These are phyloP conservation scores for Spencermartinsiella ligniputridi DNA, from an alignment of 1,139 yeast species.

Conservation along the genomic window DNA sequence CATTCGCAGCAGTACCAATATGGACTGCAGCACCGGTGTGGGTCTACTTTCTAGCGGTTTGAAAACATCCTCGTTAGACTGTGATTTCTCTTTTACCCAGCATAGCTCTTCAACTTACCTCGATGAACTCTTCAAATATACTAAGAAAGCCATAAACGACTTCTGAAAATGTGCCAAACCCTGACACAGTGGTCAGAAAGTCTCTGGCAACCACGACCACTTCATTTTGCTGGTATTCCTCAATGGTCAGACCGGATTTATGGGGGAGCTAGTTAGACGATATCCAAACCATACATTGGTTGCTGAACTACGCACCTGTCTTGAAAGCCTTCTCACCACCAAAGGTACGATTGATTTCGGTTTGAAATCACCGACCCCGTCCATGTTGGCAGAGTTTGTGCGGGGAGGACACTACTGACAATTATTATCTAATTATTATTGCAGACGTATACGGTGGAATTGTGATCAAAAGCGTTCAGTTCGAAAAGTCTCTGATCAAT, in stretches of 20 bases:
- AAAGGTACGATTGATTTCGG: conserved; percentile 14
- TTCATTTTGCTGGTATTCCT: conserved; percentile 25
- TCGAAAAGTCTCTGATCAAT: no score
- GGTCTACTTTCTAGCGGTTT: conserved; percentile 28
- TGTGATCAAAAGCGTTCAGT: no score
- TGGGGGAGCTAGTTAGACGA: conserved; percentile 24
- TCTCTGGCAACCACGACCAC: conserved; percentile 20
- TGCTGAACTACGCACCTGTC: conserved; percentile 13
- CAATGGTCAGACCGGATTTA: conserved; percentile 23
- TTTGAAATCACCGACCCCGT: conserved; percentile 7
- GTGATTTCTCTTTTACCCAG: background rate
- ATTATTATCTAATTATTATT: no score
- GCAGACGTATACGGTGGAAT: no score
- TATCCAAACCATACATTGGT: background rate
- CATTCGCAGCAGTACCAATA: conserved; percentile 30
- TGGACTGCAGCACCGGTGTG: conserved; percentile 25
- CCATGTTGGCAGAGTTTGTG: background rate
- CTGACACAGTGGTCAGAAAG: conserved; percentile 21
- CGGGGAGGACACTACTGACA: no score
- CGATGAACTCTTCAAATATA: conserved; percentile 16
- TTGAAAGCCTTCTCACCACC: conserved; percentile 12
- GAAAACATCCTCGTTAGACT: background rate
- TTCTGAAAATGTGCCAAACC: conserved; percentile 23
- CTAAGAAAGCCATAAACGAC: conserved; percentile 19
- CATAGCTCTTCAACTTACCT: conserved; percentile 11